Percentiles rank a stretch among this genome's conserved stretches.
Evolutionary conservation across 164 flowering plant genomes (phyloP).

Genomic region (Piper betle): DNA sequence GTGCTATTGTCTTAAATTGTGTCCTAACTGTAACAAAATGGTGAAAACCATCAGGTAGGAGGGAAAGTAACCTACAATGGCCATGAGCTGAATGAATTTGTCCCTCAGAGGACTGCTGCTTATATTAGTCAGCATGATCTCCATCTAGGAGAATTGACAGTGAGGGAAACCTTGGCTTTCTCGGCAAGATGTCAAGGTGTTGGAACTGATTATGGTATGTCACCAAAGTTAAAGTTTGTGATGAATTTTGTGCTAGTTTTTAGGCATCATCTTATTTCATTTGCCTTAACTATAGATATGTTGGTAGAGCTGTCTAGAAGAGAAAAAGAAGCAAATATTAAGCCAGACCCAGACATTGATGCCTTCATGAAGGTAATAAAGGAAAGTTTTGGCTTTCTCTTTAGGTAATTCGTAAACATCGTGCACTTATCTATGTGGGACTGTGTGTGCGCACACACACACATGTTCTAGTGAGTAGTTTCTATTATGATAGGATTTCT

Average conservation of each 20-base stretch:
- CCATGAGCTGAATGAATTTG: slow-evolving; percentile 33
- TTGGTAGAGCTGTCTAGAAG: slow-evolving; percentile 73
- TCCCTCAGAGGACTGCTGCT: slow-evolving; percentile 49
- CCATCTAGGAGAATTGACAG: slow-evolving; percentile 50
- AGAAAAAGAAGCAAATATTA: slow-evolving; percentile 59
- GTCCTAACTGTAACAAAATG: too few species aligned
- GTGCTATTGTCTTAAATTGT: not conserved
- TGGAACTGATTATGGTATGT: slow-evolving; percentile 12
- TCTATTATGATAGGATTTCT: too few species aligned
- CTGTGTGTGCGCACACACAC: not conserved
- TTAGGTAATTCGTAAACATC: too few species aligned
- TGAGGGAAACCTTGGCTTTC: slow-evolving; percentile 46
- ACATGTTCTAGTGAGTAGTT: too few species aligned
- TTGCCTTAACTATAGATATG: slow-evolving; percentile 29
- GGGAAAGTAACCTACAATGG: slow-evolving; percentile 48
- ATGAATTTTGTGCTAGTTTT: too few species aligned
- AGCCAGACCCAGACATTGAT: slow-evolving; percentile 68
- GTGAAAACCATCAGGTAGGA: slow-evolving; percentile 16
- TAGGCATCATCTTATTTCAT: not conserved
- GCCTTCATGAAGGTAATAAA: slow-evolving; percentile 81
- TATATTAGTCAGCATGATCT: slow-evolving; percentile 48
- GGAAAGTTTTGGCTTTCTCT: not conserved
- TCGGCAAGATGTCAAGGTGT: slow-evolving; percentile 27
- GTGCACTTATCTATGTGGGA: not conserved
- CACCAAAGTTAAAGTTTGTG: too few species aligned